Base-by-base conservation (phyloP, 2,329 filamentous ascomycete genomes). In the Pseudomassariella vexata region DNA sequence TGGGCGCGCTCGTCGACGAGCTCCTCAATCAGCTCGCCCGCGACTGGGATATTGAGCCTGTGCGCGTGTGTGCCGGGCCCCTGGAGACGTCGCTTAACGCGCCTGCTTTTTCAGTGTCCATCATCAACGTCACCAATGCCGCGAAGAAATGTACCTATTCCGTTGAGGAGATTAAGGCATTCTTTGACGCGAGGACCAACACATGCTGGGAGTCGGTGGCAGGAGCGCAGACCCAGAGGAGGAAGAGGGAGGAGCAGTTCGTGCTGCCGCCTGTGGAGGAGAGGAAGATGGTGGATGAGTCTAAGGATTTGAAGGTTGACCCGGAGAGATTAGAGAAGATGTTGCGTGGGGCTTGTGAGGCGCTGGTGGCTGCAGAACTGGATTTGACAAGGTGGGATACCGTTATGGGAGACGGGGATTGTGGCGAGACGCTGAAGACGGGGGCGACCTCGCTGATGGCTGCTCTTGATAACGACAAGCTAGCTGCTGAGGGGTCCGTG, bases 61-160 rank as follows among this genome's bases (percentile, higher is more conserved):
- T 65, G 4, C 65, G 81, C 19, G 68, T 82, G 31, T 66, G 74
- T 31, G 60, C 68, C 0, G 82, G 82, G 2, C 78, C 74, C 18
- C 70, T 80, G 35, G 82, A 85, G 68, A 85, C 81, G 0, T 83
- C 78, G 11, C 67, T 86, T 46, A 85, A 85, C 42, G 81, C 79
- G 0, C 70, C 80, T 0, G 82, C 79, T 0, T 85, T 85, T 48
- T 82, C 76, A 10, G 68, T 85, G 5, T 82, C 79, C 4, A 45
- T 85, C 29, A 59, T 83, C 46, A 83, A 79, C 50, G 50, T 78
- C 23, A 66, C 68, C 0, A 64, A 62, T 1, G 63, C 66, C 0
- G 62, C 69, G 0, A 47, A 48, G 29, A 60, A 59, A 37, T 67
- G 61, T 47, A 42, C 56, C 2, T 73, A 71, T 50, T 63, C 65